A percentile compares a stretch with the other conserved stretches of the same genome.
Conservation (phyloP, 768 basidiomycete species). For the Epithele typhae region DNA sequence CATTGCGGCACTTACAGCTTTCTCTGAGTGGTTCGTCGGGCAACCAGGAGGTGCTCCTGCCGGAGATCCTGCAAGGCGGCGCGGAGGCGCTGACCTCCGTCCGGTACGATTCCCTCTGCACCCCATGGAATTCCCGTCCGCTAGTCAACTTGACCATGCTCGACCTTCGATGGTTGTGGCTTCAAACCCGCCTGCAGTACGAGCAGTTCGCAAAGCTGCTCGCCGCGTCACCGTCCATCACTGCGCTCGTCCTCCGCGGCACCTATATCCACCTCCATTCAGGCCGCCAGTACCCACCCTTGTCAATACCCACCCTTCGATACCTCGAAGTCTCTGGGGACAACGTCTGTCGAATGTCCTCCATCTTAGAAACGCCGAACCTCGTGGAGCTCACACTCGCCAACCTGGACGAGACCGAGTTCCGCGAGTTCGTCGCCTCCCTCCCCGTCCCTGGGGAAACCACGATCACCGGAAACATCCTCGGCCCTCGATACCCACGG, state of each 20-base stretch:
- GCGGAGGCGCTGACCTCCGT: constrained; percentile 18
- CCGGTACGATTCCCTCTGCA: constrained; percentile 19
- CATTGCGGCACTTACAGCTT: constrained; percentile 18
- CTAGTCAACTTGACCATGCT: constrained; percentile 15
- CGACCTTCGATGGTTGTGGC: constrained; percentile 24
- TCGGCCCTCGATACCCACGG: constrained; percentile 13
- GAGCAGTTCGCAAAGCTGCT: constrained; percentile 19
- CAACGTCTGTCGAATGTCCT: constrained; percentile 21
- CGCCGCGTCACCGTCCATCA: constrained; percentile 16
- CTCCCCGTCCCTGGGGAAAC: constrained; percentile 5
- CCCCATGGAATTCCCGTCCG: constrained; percentile 13
- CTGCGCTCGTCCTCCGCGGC: constrained; percentile 19
- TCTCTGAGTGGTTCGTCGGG: constrained; percentile 17
- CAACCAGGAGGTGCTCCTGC: constrained; percentile 17
- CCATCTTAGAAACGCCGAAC: constrained; percentile 17
- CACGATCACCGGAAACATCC: background rate
- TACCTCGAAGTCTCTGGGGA: constrained; percentile 23
- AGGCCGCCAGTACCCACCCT: constrained; percentile 8
- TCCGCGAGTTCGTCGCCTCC: constrained; percentile 21
- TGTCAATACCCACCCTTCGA: constrained; percentile 17
- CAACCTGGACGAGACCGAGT: constrained; percentile 24
- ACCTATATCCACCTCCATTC: constrained; percentile 20
- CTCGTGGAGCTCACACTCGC: constrained; percentile 21
- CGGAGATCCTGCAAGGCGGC: constrained; percentile 17
- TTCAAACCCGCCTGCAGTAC: constrained; percentile 17